Conservation (phyloP, 495 filamentous ascomycete species). For the Talaromyces thailandensis region DNA sequence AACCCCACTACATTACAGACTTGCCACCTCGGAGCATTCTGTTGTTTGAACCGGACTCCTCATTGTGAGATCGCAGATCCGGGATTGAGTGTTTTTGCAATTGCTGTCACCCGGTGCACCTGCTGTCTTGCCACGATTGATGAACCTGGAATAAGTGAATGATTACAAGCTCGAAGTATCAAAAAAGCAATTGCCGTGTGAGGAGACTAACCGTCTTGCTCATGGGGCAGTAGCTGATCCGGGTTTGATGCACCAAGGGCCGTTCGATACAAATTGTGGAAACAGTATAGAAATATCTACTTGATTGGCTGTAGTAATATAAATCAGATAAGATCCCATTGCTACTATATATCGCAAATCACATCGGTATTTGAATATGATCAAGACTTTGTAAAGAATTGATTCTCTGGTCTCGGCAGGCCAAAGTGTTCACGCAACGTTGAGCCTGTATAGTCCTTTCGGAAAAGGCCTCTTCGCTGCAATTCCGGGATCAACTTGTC, state of each 20-base stretch:
- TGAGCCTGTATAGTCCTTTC: constrained; percentile 31
- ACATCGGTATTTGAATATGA: too few relatives aligned
- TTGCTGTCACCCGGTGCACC: neutral
- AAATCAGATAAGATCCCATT: neutral
- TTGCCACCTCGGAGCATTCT: neutral
- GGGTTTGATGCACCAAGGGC: too few relatives aligned
- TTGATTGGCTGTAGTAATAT: too few relatives aligned
- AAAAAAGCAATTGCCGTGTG: too few relatives aligned
- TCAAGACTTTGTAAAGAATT: constrained; percentile 26
- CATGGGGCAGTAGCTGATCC: too few relatives aligned
- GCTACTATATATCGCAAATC: neutral
- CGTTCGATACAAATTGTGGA: too few relatives aligned
- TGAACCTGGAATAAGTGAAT: too few relatives aligned
- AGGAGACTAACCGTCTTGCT: too few relatives aligned
- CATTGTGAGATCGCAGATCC: neutral
- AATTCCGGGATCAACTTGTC: constrained; percentile 41
- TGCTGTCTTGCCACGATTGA: too few relatives aligned
- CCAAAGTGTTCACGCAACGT: constrained; percentile 43
- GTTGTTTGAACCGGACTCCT: neutral
- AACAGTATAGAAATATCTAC: too few relatives aligned
- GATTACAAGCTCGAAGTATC: too few relatives aligned
- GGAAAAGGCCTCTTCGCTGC: constrained; percentile 40
- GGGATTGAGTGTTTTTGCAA: neutral
- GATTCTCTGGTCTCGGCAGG: constrained; percentile 39
- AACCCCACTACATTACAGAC: neutral